Percentiles rank a stretch among this genome's conserved stretches.
Conservation (phyloP, 2,329 filamentous ascomycete species). For the Fonsecaea multimorphosa region DNA sequence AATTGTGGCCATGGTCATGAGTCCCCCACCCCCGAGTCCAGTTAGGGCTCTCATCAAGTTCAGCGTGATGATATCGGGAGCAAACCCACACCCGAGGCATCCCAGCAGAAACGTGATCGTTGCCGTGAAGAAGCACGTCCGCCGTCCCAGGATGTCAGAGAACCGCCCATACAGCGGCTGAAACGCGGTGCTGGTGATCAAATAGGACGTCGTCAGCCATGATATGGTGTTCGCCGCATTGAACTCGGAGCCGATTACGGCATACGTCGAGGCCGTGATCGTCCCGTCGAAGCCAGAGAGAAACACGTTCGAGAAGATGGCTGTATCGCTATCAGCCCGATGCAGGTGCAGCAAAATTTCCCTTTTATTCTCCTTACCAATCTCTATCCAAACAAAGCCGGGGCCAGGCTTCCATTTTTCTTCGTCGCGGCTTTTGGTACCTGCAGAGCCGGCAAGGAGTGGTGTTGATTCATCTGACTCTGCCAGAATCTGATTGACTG, state of each 20-base stretch:
- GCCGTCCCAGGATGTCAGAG: constrained; percentile 67
- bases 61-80: constrained; percentile 62
- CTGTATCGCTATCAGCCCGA: constrained; percentile 39
- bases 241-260: constrained; percentile 56
- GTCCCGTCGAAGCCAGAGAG: constrained; percentile 61
- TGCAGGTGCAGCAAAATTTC: neutral
- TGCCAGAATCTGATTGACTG: constrained; percentile 16
- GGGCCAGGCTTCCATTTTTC: constrained; percentile 30
- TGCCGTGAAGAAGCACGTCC: constrained; percentile 62
- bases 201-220: constrained; percentile 66
- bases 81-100: constrained; percentile 65
- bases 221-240: constrained; percentile 54
- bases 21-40: constrained; percentile 67
- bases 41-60: constrained; percentile 67
- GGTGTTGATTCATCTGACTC: constrained; percentile 15
- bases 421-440: constrained; percentile 37
- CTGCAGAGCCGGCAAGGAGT: constrained; percentile 9
- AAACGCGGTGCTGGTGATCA: constrained; percentile 70
- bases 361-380: constrained; percentile 46
- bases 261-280: constrained; percentile 54
- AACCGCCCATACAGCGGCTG: constrained; percentile 69
- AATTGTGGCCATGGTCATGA: constrained; percentile 66
- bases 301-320: constrained; percentile 70
- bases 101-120: constrained; percentile 61
- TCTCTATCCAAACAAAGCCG: constrained; percentile 65